A percentile compares a stretch with the other conserved stretches of the same genome.
These are phyloP conservation scores for Populus pruinosa DNA, from an alignment of 345 rosid genomes.

Conservation along the genomic window DNA sequence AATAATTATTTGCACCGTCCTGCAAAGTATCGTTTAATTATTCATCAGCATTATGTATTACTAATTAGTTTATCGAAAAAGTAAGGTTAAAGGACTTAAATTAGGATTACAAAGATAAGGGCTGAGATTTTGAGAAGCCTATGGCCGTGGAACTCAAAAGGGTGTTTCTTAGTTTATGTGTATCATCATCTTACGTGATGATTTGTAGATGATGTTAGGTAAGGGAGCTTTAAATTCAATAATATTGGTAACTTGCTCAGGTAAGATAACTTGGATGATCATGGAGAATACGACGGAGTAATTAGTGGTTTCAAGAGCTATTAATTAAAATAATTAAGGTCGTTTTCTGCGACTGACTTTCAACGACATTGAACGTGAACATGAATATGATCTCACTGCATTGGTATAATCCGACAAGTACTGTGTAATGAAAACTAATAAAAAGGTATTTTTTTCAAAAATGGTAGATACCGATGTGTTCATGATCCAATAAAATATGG, in stretches of 20 bases:
- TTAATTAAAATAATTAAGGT: not conserved
- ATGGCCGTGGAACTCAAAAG: not conserved
- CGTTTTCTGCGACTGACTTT: not conserved
- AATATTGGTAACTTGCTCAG: not conserved
- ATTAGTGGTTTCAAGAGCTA: no score
- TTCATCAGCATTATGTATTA: not conserved
- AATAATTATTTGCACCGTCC: not conserved
- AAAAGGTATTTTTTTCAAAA: not conserved
- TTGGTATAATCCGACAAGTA: not conserved
- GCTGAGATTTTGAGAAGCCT: not conserved
- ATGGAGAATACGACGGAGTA: not conserved
- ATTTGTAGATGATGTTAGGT: not conserved
- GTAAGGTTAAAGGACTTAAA: not conserved
- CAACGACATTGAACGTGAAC: not conserved
- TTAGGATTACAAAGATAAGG: not conserved
- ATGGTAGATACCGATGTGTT: not conserved
- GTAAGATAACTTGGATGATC: not conserved
- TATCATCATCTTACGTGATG: not conserved
- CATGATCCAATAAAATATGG: not conserved
- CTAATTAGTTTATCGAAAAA: not conserved
- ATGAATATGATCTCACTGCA: not conserved
- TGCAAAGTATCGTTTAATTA: not conserved
- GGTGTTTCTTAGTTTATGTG: no score
- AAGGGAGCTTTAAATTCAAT: not conserved
- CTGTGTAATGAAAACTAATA: not conserved